A percentile compares a stretch with the other conserved stretches of the same genome.
Evolutionary conservation across 2,329 filamentous ascomycete species (phyloP).

Genomic region (Escovopsis sp.): DNA sequence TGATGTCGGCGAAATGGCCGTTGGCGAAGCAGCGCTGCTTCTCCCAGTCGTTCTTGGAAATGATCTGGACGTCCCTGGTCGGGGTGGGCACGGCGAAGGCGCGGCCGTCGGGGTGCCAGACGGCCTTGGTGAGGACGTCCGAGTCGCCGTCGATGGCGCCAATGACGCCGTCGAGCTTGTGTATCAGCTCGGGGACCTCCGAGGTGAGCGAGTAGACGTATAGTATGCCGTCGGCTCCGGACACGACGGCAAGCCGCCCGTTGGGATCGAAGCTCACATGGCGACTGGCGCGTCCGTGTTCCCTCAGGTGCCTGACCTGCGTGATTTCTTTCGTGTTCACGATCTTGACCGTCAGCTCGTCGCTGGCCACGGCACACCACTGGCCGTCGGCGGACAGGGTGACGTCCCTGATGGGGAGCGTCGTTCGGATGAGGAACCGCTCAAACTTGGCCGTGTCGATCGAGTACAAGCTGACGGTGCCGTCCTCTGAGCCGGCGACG

Average conservation of each 20-base stretch:
- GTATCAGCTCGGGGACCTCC: constrained; percentile 66
- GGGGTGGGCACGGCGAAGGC: constrained; percentile 78
- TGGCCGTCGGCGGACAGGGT: constrained; percentile 65
- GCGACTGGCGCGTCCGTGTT: constrained; percentile 78
- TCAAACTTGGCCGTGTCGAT: constrained; percentile 61
- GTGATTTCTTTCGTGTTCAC: constrained; percentile 70
- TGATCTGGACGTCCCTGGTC: constrained; percentile 68
- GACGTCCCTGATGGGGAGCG: constrained; percentile 77
- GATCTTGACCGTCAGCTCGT: constrained; percentile 82
- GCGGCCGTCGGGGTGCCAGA: constrained; percentile 90
- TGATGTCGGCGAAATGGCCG: constrained; percentile 73
- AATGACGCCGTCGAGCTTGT: constrained; percentile 76
- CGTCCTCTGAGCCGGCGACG: constrained; percentile 82
- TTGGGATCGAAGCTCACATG: constrained; percentile 79
- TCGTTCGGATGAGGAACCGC: constrained; percentile 65
- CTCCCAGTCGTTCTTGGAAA: constrained; percentile 84
- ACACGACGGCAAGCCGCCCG: constrained; percentile 61
- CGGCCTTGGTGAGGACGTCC: constrained; percentile 57
- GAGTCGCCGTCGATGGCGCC: constrained; percentile 57
- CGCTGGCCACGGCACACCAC: constrained; percentile 93
- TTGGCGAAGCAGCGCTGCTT: constrained; percentile 66
- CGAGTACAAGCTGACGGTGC: constrained; percentile 90
- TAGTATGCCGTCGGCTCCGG: constrained; percentile 75
- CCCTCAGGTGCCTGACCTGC: constrained; percentile 61
- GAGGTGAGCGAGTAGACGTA: constrained; percentile 78